Conservation (phyloP, 257 asterid genomes). For the Datura wrightii region DNA sequence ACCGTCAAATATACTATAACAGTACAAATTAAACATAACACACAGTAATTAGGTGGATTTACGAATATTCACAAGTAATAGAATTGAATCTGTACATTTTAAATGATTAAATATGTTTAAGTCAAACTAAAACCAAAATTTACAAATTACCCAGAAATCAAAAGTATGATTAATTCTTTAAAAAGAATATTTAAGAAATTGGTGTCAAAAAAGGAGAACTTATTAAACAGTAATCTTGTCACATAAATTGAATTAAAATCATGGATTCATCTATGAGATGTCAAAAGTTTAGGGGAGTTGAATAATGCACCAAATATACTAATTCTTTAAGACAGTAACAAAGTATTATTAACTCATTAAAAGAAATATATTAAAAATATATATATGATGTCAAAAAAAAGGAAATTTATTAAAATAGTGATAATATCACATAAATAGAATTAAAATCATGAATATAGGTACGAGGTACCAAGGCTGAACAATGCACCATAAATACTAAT, state of each 20-base stretch:
- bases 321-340: background rate
- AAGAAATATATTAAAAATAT: too few relatives aligned
- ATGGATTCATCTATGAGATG: background rate
- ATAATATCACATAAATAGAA: too few relatives aligned
- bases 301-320: background rate
- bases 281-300: background rate
- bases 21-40: background rate
- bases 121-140: too few relatives aligned
- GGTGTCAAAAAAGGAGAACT: background rate
- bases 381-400: too few relatives aligned
- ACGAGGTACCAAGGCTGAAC: too few relatives aligned
- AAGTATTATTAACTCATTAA: too few relatives aligned
- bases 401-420: too few relatives aligned
- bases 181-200: background rate
- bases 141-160: background rate
- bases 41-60: background rate
- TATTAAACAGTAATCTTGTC: background rate
- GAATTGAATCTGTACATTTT: background rate
- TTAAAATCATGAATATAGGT: too few relatives aligned
- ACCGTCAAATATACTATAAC: background rate
- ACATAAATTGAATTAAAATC: background rate
- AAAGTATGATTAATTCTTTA: background rate
- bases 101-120: too few relatives aligned
- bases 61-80: background rate
- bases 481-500: too few relatives aligned